Percentiles rank a stretch among this genome's conserved stretches.
phyloP scores from a whole-genome alignment of 805 yeast genomes.

The Ogataea trehalophila region DNA sequence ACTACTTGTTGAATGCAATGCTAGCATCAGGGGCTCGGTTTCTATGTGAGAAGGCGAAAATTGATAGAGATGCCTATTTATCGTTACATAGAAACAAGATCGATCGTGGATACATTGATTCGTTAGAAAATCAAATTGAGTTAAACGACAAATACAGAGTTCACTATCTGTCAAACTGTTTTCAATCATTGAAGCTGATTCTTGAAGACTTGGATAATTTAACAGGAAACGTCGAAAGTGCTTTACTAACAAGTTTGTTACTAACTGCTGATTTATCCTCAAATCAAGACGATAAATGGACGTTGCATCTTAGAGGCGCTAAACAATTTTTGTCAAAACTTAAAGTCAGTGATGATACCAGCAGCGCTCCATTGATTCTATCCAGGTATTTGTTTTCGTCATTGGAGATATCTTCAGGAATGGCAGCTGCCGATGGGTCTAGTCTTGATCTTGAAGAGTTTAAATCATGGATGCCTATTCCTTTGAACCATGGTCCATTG shows the following conservation, averaged over 20 bases:
- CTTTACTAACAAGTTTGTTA: slow-evolving; percentile 58
- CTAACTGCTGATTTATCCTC: slow-evolving; percentile 58
- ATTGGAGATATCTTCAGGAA: slow-evolving; percentile 51
- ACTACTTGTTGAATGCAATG: slow-evolving; percentile 60
- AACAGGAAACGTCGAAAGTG: slow-evolving; percentile 53
- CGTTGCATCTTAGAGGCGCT: slow-evolving; percentile 60
- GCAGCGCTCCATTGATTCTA: slow-evolving; percentile 17
- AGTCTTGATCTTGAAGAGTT: slow-evolving; percentile 42
- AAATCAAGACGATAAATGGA: slow-evolving; percentile 50
- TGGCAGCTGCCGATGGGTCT: slow-evolving; percentile 48
- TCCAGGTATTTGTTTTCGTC: slow-evolving; percentile 35
- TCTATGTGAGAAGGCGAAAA: slow-evolving; percentile 22
- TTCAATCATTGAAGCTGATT: slow-evolving; percentile 49
- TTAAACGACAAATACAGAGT: slow-evolving; percentile 52
- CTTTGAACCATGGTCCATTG: slow-evolving; percentile 22
- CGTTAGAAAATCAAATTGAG: slow-evolving; percentile 17
- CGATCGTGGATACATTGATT: slow-evolving; percentile 6
- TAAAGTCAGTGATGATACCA: slow-evolving; percentile 12
- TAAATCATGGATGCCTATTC: slow-evolving; percentile 27
- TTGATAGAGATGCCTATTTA: slow-evolving; percentile 15
- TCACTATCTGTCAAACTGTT: slow-evolving; percentile 58
- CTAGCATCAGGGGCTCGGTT: slow-evolving; percentile 67
- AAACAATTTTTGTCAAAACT: slow-evolving; percentile 51
- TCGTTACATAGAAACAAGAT: slow-evolving; percentile 1
- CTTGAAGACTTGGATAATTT: slow-evolving; percentile 31